Evolutionary conservation across 1,284 basidiomycete genomes (phyloP).

Genomic region (Laetiporus sulphureus): DNA sequence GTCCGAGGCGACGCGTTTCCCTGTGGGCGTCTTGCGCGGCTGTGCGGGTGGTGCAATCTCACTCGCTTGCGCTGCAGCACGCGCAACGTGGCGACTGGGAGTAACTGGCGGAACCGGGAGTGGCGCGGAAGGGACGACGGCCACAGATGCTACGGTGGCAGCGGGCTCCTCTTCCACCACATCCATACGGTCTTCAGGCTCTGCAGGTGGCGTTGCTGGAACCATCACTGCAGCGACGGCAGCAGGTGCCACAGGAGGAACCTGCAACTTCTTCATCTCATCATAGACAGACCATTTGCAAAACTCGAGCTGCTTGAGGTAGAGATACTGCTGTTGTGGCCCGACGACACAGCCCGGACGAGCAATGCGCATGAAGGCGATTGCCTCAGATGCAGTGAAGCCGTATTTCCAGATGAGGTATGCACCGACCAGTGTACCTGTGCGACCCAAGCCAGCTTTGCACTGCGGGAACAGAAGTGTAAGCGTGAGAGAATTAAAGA

Average conservation of each 20-base stretch:
- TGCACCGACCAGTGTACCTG: constrained; percentile 93
- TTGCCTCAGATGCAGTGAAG: constrained; percentile 97
- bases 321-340: constrained; percentile 93
- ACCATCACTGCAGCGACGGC: constrained; percentile 48
- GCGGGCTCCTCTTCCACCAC: constrained; percentile 32
- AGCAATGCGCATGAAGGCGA: constrained; percentile 97
- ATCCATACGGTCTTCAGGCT: constrained; percentile 51
- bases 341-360: constrained; percentile 96
- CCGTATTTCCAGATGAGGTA: constrained; percentile 99
- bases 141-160: constrained; percentile 24
- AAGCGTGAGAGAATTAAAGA: constrained; percentile 8
- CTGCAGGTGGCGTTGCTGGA: constrained; percentile 77
- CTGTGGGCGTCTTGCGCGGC: constrained; percentile 77
- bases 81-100: constrained; percentile 65
- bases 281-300: constrained; percentile 87
- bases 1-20: constrained; percentile 61
- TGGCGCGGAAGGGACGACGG: constrained; percentile 26
- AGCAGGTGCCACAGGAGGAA: constrained; percentile 30
- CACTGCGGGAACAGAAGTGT: constrained; percentile 48
- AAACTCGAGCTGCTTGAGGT: constrained; percentile 93
- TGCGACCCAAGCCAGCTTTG: constrained; percentile 90
- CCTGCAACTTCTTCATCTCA: constrained; percentile 51
- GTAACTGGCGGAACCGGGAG: constrained; percentile 61
- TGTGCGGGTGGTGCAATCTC: constrained; percentile 73
- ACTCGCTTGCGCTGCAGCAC: constrained; percentile 58